Evolutionary conservation across 805 yeast genomes (phyloP), one percentile per base, ranked within the genome.

Genomic region (Pichia exigua): DNA sequence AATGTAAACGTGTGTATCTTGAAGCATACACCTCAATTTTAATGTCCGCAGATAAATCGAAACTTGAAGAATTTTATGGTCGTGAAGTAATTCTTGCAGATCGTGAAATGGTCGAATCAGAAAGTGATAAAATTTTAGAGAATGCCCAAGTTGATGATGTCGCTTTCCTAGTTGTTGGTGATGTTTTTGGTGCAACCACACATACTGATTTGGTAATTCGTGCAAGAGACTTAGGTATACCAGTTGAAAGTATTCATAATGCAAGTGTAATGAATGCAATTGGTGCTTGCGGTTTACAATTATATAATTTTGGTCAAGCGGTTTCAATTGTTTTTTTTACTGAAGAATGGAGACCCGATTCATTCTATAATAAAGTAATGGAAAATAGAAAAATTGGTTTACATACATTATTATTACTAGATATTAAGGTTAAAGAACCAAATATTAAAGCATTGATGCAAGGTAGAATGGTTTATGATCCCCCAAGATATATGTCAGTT

Each of bases 181-280:
- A 92, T 67, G 96, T 92, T 35, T 92, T 89, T 64, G 99, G 99
- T 35, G 99, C 99, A 32, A 92, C 99, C 5, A 92, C 99, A 0
- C 99, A 92, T 70, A 89, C 97, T 0, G 99, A 94, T 71, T 75
- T 92, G 56, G 88, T 91, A 42, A 78, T 92, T 54, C 76, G 99
- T 63, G 98, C 99, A 44, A 79, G 95, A 59, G 96, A 87, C 67
- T 74, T 83, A 54, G 81, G 81, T 2, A 88, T 94, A 63, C 72
- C 77, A 47, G 87, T 87, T 44, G 95, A 87, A 64, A 78, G 86
- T 41, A 81, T 92, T 54, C 99, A 92, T 71, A 92, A 92, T 67
- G 99, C 99, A 1, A 87, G 96, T 18, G 94, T 92, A 13, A 90
- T 94, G 97, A 92, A 92, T 65, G 99, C 98, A 0, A 96, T 92